These are phyloP conservation scores for Solanum pennellii DNA, from an alignment of 257 asterid genomes.

Conservation along the genomic window DNA sequence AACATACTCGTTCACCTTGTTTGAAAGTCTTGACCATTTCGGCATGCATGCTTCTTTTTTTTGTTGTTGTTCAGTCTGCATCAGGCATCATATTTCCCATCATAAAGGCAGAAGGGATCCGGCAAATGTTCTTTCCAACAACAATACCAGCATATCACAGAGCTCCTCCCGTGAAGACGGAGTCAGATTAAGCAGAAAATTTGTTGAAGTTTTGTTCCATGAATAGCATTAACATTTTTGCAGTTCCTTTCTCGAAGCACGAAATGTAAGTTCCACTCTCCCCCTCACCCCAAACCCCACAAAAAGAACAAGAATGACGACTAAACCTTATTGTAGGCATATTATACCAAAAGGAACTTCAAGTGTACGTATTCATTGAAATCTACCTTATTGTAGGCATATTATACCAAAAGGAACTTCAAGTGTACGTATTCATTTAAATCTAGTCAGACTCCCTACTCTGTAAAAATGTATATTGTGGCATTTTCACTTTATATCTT, in stretches of 20 bases:
- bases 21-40: neutral
- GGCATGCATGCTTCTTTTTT: neutral
- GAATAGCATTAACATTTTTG: neutral
- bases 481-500: neutral
- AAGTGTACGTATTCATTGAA: neutral
- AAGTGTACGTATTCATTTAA: neutral
- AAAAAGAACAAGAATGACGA: neutral
- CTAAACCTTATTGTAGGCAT: neutral
- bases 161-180: constrained; percentile 13
- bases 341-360: neutral
- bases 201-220: neutral
- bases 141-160: constrained; percentile 25
- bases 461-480: neutral
- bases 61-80: constrained; percentile 23
- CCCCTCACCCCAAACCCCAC: neutral
- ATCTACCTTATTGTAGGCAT: neutral
- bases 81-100: constrained; percentile 33
- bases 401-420: neutral
- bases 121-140: constrained; percentile 40
- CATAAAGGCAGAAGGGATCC: constrained; percentile 32
- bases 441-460: neutral
- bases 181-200: neutral
- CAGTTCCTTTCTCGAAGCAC: neutral
- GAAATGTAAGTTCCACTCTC: neutral
- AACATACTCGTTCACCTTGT: neutral